Evolutionary conservation across 1,284 basidiomycete species (phyloP), one percentile per base, ranked within the genome.

Genomic region (Tylopilus sp.): DNA sequence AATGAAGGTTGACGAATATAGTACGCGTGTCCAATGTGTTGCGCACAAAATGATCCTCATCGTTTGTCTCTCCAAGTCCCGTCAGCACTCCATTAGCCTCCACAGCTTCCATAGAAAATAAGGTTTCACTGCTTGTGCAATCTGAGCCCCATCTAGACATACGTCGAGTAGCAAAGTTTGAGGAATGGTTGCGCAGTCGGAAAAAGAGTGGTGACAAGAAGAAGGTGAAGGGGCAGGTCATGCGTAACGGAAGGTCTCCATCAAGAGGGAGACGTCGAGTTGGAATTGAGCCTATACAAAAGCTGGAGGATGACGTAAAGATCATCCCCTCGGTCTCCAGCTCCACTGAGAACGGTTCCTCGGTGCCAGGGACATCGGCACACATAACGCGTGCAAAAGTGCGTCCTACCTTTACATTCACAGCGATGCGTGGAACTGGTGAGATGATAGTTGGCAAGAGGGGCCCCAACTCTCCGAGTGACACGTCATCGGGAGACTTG

Each of bases 71-170:
- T 11, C 83, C 85, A 9, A 79, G 61, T 13, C 76, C 76, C 50
- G 71, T 72, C 3, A 76, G 76, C 13, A 62, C 62, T 4, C 76
- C 79, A 26, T 58, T 63, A 22, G 81, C 57, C 55, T 86, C 80
- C 20, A 88, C 51, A 0, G 74, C 71, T 48, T 86, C 86, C 43
- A 86, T 59, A 1, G 82, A 84, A 8, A 87, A 57, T 4, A 88
- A 57, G 5, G 80, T 81, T 56, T 82, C 77, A 45, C 76, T 74
- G 50, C 71, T 55, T 29, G 73, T 70, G 32, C 63, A 60, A 56
- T 75, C 72, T 19, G 65, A 68, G 9, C 64, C 67, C 54, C 60
- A 60, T 55, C 63, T 65, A n/a, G 66, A 66, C 35, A 64, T 56
- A 43, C 60, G 68, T 31, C 59, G 68, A 24, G 58, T 41, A 48